These are phyloP conservation scores for Bipolaris oryzae DNA, from an alignment of 2,329 filamentous ascomycete species.

Conservation along the genomic window DNA sequence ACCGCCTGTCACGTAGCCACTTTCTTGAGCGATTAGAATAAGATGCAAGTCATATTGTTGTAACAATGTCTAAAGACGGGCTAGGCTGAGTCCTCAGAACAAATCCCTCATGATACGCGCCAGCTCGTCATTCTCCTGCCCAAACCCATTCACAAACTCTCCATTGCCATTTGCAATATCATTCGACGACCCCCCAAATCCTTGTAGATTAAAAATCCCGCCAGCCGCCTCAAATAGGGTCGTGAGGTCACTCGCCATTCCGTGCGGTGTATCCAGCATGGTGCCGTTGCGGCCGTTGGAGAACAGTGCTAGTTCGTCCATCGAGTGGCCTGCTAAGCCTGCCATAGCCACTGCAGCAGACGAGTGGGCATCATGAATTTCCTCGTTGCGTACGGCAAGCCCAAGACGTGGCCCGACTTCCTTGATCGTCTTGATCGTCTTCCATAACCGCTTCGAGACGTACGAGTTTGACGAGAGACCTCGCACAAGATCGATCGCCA, in stretches of 20 bases:
- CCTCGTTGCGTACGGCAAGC: constrained; percentile 54
- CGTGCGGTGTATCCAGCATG: constrained; percentile 59
- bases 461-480: constrained; percentile 73
- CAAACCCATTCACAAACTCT: constrained; percentile 54
- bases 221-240: constrained; percentile 69
- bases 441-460: constrained; percentile 75
- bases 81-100: constrained; percentile 51
- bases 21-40: background rate
- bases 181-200: constrained; percentile 39
- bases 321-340: constrained; percentile 66
- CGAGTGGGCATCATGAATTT: constrained; percentile 62
- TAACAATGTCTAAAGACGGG: background rate
- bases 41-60: background rate
- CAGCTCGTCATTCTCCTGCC: constrained; percentile 66
- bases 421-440: constrained; percentile 72
- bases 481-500: constrained; percentile 75
- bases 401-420: constrained; percentile 74
- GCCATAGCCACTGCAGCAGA: constrained; percentile 70
- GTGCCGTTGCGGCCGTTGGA: constrained; percentile 44
- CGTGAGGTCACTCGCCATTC: constrained; percentile 67
- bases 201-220: constrained; percentile 47
- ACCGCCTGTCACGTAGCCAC: background rate
- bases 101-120: constrained; percentile 64
- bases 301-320: constrained; percentile 63
- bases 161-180: constrained; percentile 47